phyloP scores from a whole-genome alignment of 352 stramenopile species.

The Pythium dissotocum region DNA sequence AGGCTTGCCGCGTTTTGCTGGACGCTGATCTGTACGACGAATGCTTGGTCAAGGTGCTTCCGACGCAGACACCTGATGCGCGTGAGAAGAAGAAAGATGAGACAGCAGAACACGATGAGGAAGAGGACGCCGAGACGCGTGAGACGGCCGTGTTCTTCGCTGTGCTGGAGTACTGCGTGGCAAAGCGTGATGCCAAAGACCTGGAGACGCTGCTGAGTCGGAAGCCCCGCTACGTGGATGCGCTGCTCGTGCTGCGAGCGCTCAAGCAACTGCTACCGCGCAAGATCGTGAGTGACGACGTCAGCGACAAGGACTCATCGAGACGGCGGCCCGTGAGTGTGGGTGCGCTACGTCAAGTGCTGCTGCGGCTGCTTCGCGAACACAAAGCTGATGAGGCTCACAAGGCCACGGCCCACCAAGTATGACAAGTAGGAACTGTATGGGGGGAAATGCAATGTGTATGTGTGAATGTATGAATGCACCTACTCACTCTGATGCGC shows the following conservation, averaged over 20 bases:
- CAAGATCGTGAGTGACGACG: slow-evolving; percentile 17
- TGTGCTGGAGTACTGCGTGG: slow-evolving; percentile 65
- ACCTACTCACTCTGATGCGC: not conserved
- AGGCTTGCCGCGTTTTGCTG: slow-evolving; percentile 63
- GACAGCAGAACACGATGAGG: slow-evolving; percentile 17
- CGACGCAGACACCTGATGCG: not conserved
- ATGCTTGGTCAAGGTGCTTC: slow-evolving; percentile 43
- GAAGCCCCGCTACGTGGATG: slow-evolving; percentile 58
- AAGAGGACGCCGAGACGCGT: not conserved
- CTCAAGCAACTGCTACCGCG: slow-evolving; percentile 37
- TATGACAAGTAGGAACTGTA: slow-evolving; percentile 20
- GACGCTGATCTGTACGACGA: slow-evolving; percentile 64
- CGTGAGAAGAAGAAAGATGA: slow-evolving; percentile 2
- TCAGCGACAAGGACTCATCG: not conserved
- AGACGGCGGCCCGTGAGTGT: slow-evolving; percentile 19
- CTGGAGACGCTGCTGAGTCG: slow-evolving; percentile 49
- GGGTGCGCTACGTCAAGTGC: slow-evolving; percentile 25
- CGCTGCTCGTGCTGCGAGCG: slow-evolving; percentile 56
- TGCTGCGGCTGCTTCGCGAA: slow-evolving; percentile 26
- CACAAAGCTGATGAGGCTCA: slow-evolving; percentile 10
- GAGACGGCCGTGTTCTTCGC: slow-evolving; percentile 60
- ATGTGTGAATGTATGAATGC: not conserved
- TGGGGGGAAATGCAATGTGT: slow-evolving; percentile 1
- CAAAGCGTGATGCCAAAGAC: slow-evolving; percentile 40
- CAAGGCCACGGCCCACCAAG: not conserved